A percentile compares a stretch with the other conserved stretches of the same genome.
Conservation (phyloP, 495 filamentous ascomycete genomes). For the Chaetomium tenue region DNA sequence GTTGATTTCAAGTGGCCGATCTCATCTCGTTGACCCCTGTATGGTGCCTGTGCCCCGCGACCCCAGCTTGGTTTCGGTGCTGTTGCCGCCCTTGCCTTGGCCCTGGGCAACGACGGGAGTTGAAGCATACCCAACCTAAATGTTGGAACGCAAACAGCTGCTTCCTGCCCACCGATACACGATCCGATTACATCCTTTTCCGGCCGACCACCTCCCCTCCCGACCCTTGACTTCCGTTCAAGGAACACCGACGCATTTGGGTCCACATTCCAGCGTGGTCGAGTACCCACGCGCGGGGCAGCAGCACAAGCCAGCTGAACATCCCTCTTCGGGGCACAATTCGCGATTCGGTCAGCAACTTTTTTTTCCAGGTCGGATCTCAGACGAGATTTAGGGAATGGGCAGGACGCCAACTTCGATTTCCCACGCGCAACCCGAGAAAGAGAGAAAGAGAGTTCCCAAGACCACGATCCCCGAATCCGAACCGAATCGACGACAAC, state of each 20-base stretch:
- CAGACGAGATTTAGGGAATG: constrained; percentile 6
- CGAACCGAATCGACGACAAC: background rate
- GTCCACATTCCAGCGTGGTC: constrained; percentile 10
- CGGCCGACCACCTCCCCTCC: constrained; percentile 1
- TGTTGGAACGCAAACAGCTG: constrained; percentile 5
- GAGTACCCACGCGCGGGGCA: constrained; percentile 13
- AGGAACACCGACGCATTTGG: constrained; percentile 4
- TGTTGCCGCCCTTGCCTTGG: background rate
- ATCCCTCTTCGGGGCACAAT: background rate
- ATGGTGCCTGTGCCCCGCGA: constrained; percentile 2
- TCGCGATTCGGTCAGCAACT: constrained; percentile 9
- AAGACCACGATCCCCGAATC: background rate
- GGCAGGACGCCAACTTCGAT: background rate
- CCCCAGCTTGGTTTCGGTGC: background rate
- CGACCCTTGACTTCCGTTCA: background rate
- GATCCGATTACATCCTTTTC: background rate
- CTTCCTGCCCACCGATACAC: background rate
- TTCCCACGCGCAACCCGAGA: background rate
- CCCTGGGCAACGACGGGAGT: background rate
- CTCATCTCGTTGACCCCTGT: constrained; percentile 1
- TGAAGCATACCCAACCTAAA: constrained; percentile 1
- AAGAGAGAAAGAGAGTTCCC: background rate
- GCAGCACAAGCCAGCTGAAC: constrained; percentile 18
- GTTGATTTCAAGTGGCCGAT: constrained; percentile 1
- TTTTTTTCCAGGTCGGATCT: background rate